Evolutionary conservation across 768 basidiomycete genomes (phyloP).

Genomic region (Tylopilus rubrobrunneus): DNA sequence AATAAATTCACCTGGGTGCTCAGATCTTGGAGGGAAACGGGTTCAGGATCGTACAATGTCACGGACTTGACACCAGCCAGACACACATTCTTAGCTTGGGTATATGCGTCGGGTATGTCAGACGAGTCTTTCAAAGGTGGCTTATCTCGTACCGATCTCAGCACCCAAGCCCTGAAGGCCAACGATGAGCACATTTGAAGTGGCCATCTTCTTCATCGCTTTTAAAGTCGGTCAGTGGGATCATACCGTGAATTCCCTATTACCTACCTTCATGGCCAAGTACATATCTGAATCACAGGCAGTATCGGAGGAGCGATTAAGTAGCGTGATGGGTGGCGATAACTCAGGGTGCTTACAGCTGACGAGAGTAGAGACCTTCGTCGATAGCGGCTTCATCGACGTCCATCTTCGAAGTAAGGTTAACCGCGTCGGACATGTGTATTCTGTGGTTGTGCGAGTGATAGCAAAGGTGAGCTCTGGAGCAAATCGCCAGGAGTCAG

Average conservation of each 20-base stretch:
- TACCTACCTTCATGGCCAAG: conserved; percentile 88
- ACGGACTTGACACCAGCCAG: conserved; percentile 98
- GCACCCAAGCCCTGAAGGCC: conserved; percentile 91
- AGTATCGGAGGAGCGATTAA: conserved; percentile 18
- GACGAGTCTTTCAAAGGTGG: conserved; percentile 3
- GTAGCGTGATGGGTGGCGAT: conserved; percentile 10
- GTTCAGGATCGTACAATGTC: conserved; percentile 91
- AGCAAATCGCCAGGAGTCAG: background rate
- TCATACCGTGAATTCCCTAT: background rate
- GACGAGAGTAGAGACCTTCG: conserved; percentile 90
- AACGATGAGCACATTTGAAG: conserved; percentile 90
- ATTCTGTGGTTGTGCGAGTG: background rate
- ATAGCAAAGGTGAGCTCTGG: conserved; percentile 3
- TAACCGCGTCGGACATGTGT: conserved; percentile 36
- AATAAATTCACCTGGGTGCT: conserved; percentile 72
- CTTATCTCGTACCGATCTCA: conserved; percentile 71
- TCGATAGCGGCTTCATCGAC: conserved; percentile 86
- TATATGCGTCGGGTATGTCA: conserved; percentile 13
- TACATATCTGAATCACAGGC: conserved; percentile 63
- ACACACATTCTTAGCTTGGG: conserved; percentile 81
- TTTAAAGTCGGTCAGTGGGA: conserved; percentile 17
- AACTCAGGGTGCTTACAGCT: conserved; percentile 59
- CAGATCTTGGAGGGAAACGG: conserved; percentile 82
- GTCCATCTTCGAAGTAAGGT: conserved; percentile 60
- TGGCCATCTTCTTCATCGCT: conserved; percentile 99